Evolutionary conservation across 202 grass and related monocot genomes (phyloP).

Genomic region (Zizania palustris): DNA sequence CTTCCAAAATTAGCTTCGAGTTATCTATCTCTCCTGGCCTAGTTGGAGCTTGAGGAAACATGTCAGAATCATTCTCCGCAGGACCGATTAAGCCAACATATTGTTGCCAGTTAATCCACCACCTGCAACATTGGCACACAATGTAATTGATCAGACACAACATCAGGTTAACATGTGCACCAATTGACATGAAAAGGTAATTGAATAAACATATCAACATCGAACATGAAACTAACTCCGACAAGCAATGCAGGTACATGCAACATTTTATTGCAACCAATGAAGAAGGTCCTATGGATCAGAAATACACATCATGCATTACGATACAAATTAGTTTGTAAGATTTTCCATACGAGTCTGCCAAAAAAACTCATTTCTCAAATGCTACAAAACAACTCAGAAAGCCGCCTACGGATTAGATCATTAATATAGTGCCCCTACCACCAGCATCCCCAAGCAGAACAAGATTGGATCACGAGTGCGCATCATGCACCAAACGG

Average conservation of each 20-base stretch:
- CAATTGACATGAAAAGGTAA: conserved; percentile 7
- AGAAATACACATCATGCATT: background rate
- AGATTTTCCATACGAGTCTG: background rate
- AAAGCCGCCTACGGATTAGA: background rate
- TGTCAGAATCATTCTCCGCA: conserved; percentile 44
- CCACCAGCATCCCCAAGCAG: background rate
- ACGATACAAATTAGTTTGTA: background rate
- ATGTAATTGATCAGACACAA: conserved; percentile 11
- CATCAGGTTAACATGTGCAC: background rate
- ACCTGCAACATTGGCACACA: conserved; percentile 59
- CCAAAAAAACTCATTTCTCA: background rate
- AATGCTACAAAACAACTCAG: conserved; percentile 1
- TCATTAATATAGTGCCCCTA: background rate
- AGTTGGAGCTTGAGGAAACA: conserved; percentile 33
- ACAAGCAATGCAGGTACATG: background rate
- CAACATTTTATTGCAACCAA: conserved; percentile 13
- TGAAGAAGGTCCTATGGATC: background rate
- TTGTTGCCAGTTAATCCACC: conserved; percentile 84
- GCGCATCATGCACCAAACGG: conserved; percentile 1
- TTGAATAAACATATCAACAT: conserved; percentile 11
- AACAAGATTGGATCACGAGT: background rate
- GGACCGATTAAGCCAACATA: conserved; percentile 57
- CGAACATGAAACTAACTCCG: conserved; percentile 4
- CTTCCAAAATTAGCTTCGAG: conserved; percentile 73
- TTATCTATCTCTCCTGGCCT: conserved; percentile 97